A percentile compares a stretch with the other conserved stretches of the same genome.
phyloP scores from a whole-genome alignment of 352 stramenopile species.

The Pilasporangium apinafurcum region DNA sequence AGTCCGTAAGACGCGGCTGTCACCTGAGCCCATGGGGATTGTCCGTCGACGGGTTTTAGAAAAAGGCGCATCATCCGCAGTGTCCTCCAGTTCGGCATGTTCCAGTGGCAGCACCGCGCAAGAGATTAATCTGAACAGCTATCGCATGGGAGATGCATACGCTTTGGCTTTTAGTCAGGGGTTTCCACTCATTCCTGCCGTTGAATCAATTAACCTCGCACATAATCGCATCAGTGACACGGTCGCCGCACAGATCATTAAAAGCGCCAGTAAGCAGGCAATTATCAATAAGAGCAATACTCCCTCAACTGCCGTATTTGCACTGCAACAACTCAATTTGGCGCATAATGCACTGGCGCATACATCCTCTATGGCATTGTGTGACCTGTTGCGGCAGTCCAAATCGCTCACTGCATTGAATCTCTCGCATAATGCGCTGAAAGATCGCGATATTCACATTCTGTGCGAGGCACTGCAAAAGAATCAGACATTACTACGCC shows the following conservation, averaged over 20 bases:
- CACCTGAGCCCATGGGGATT: constrained; percentile 60
- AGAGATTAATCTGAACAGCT: constrained; percentile 69
- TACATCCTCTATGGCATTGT: constrained; percentile 28
- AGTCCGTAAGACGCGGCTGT: constrained; percentile 46
- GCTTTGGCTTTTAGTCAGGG: constrained; percentile 49
- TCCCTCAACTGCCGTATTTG: constrained; percentile 7
- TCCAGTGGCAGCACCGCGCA: constrained; percentile 34
- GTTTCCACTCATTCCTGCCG: constrained; percentile 51
- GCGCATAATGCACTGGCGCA: constrained; percentile 49
- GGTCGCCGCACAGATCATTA: constrained; percentile 46
- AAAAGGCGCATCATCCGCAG: constrained; percentile 27
- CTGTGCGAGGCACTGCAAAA: constrained; percentile 70
- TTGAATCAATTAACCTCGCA: constrained; percentile 64
- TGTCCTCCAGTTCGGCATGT: constrained; percentile 19
- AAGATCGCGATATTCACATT: constrained; percentile 51
- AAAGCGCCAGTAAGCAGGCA: constrained; percentile 17
- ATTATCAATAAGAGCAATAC: too few species aligned
- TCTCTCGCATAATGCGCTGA: constrained; percentile 56
- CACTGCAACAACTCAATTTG: constrained; percentile 55
- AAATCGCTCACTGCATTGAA: constrained; percentile 58
- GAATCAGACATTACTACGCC: constrained; percentile 52
- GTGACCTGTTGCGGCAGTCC: constrained; percentile 27
- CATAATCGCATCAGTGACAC: constrained; percentile 66
- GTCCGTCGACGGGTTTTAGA: constrained; percentile 43
- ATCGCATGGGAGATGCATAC: constrained; percentile 61